Evolutionary conservation across 2,329 filamentous ascomycete species (phyloP).

Genomic region (Hypoxylon sp.): DNA sequence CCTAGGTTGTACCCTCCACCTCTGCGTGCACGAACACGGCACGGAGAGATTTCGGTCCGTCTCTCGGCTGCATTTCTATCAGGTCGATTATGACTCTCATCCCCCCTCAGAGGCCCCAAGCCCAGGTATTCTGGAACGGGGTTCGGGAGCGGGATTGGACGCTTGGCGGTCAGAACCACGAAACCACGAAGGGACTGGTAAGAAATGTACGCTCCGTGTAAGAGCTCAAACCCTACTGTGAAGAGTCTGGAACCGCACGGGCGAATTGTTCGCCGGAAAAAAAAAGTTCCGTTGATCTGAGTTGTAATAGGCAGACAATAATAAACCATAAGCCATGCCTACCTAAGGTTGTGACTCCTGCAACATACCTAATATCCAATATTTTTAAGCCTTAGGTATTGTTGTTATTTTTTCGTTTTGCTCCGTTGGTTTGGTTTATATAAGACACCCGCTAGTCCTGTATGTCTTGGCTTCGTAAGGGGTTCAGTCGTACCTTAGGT

Average conservation of each 20-base stretch:
- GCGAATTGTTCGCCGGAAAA: neutral
- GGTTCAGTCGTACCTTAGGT: neutral
- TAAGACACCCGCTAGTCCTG: neutral
- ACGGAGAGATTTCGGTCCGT: neutral
- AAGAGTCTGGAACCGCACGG: neutral
- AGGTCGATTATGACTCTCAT: neutral
- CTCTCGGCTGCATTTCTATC: neutral
- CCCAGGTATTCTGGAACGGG: constrained; percentile 11
- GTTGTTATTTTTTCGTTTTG: neutral
- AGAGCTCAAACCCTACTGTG: neutral
- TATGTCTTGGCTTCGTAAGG: neutral
- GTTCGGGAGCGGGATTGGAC: constrained; percentile 17
- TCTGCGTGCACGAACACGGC: neutral
- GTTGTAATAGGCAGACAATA: neutral
- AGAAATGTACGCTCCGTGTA: neutral
- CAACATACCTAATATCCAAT: no score
- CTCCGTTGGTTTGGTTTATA: constrained; percentile 2
- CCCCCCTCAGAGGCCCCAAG: neutral
- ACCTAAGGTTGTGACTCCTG: no score
- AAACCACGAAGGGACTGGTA: neutral
- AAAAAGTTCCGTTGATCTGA: neutral
- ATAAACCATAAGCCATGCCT: neutral
- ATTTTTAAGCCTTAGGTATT: no score
- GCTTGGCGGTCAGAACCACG: neutral
- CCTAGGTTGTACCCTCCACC: no score